Evolutionary conservation across 306 rosid genomes (phyloP).

Genomic region (Vigna trinervia): DNA sequence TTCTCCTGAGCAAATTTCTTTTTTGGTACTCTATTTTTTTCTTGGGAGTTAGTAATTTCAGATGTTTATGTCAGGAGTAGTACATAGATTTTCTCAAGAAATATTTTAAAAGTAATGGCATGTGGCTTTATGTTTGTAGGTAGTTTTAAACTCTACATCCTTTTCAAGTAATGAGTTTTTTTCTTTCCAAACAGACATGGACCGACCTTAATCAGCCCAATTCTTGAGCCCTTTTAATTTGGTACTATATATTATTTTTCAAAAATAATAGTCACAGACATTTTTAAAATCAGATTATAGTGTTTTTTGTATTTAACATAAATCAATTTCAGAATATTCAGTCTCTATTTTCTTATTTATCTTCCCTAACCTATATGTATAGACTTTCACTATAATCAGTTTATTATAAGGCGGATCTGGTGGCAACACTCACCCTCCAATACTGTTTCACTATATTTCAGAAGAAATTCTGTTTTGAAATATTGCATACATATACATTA

Average conservation of each 20-base stretch:
- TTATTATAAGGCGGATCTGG: no score
- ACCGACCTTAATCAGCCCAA: slow-evolving; percentile 2
- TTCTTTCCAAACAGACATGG: no score
- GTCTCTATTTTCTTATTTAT: neutral
- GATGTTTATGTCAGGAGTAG: neutral
- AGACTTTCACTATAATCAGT: neutral
- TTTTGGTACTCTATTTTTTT: neutral
- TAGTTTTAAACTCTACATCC: slow-evolving; percentile 10
- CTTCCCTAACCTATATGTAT: neutral
- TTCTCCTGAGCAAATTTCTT: neutral
- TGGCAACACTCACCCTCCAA: neutral
- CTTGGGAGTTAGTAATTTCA: slow-evolving; percentile 14
- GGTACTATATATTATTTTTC: neutral
- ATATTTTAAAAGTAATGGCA: neutral
- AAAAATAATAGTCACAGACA: neutral
- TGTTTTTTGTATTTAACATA: neutral
- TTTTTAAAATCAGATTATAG: neutral
- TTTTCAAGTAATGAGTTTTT: neutral
- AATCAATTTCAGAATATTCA: neutral
- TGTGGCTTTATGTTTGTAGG: neutral
- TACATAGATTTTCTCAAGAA: neutral
- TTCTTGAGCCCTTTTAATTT: neutral
- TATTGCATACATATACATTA: neutral
- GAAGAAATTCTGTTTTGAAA: neutral
- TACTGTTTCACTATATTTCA: neutral